Conservation (phyloP, 2,329 filamentous ascomycete species). For the Pseudocercospora musae region DNA sequence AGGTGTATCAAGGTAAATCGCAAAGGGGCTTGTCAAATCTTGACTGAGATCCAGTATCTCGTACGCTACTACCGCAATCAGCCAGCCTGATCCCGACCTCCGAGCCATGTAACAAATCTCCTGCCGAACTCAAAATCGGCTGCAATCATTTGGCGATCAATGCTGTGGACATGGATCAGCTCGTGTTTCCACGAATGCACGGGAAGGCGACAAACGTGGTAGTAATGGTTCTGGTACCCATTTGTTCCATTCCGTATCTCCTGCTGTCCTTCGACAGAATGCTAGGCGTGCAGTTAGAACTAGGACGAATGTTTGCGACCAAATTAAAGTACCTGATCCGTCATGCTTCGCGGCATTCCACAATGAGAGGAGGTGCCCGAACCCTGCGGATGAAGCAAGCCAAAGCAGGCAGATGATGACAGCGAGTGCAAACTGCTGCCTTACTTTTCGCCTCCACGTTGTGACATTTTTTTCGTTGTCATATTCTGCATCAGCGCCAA, state of each 20-base stretch:
- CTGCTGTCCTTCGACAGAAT: background rate
- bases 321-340: background rate
- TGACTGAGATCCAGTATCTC: background rate
- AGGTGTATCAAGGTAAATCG: background rate
- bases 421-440: background rate
- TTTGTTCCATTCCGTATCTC: background rate
- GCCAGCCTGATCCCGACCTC: background rate
- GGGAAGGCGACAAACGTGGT: background rate
- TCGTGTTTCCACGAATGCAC: background rate
- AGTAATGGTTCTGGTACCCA: background rate
- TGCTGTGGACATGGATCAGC: background rate
- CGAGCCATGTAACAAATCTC: background rate
- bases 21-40: background rate
- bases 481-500: background rate
- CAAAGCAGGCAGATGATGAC: background rate
- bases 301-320: background rate
- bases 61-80: background rate
- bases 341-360: background rate
- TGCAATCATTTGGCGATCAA: background rate
- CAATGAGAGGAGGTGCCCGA: background rate
- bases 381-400: background rate
- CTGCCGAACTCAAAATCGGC: background rate
- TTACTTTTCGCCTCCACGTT: background rate
- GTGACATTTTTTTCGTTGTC: background rate
- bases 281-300: background rate